phyloP scores from a whole-genome alignment of 805 yeast species.

The Kluyveromyces dobzhanskii region DNA sequence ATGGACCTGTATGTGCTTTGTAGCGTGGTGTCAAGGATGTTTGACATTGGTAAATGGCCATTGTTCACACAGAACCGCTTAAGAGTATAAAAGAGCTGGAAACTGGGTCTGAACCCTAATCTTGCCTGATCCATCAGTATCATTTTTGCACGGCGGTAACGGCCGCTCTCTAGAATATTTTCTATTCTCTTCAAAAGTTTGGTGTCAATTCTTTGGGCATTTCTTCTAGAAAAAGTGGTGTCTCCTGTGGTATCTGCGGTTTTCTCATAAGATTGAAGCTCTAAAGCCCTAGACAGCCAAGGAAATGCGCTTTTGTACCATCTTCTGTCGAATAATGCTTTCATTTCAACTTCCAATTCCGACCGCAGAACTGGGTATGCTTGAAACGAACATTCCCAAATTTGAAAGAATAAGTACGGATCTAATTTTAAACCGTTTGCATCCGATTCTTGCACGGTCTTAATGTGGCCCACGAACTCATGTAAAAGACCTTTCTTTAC shows the following conservation, averaged over 20 bases:
- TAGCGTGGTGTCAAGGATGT: conserved; percentile 13
- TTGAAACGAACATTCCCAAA: conserved; percentile 16
- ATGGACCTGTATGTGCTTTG: conserved; percentile 9
- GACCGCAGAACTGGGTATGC: conserved; percentile 14
- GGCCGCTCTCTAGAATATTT: conserved; percentile 6
- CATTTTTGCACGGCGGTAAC: conserved; percentile 10
- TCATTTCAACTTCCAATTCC: conserved; percentile 20
- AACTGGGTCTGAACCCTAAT: conserved; percentile 17
- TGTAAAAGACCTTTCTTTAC: conserved; percentile 14
- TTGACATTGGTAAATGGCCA: conserved; percentile 8
- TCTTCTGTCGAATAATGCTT: conserved; percentile 10
- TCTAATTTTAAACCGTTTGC: conserved; percentile 2
- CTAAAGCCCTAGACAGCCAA: conserved; percentile 5
- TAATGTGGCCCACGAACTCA: conserved; percentile 14
- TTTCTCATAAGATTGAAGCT: background rate
- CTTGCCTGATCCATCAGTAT: conserved; percentile 14
- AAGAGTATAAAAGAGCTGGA: conserved; percentile 15
- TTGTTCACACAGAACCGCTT: conserved; percentile 11
- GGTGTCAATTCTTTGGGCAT: conserved; percentile 7
- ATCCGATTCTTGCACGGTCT: conserved; percentile 5
- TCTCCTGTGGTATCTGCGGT: conserved; percentile 1
- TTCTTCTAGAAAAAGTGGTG: conserved; percentile 3
- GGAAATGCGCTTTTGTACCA: conserved; percentile 9
- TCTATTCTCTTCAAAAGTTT: conserved; percentile 8
- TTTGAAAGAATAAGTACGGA: conserved; percentile 11